Base-by-base conservation (phyloP, 805 yeast species). In the Candida piceae region DNA sequence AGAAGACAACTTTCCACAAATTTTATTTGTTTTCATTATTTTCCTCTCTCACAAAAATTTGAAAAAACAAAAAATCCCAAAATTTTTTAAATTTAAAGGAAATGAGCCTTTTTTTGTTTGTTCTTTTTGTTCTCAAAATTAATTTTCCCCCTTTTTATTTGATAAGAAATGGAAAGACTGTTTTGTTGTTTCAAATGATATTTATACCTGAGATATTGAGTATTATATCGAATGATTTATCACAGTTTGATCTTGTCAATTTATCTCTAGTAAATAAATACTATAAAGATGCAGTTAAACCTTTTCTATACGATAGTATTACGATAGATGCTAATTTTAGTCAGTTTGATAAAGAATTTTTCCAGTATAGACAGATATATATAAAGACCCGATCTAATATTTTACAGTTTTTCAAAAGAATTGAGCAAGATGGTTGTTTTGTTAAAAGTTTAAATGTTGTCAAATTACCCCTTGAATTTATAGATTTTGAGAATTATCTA, bases 321-420 rank as follows among this genome's bases (percentile, higher is more conserved):
- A 50, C 53, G 7, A 35, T 56, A 7, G 55, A 57, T 31, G 32
- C 44, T 11, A 40, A 45, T 15, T 57, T 40, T 39, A 41, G 45
- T 7, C 51, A 44, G 27, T 57, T 58, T 39, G 60, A 55, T 27
- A 39, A 37, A 19, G 62, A 55, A 29, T 49, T 30, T n/a, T 25
- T 38, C 22, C 35, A 27, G 16, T 19, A 26, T 2, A 21, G 26
- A 10, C 35, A 44, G 4, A 46, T 49, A 2, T 50, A 40, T 23
- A 38, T 50, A 16, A 36, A 42, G 24, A 36, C 50, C 13, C 47
- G 33, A 28, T 19, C 44, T 5, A 50, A 49, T 24, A 39, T 48
- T 9, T 10, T 31, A 4, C 31, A 34, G 1, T 41, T 52, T 15
- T 35, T 44, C 29, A 30, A 27, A 4, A n/a, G n/a, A n/a, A n/a